Base-by-base conservation (phyloP, 2,329 filamentous ascomycete genomes). In the Teratosphaeria nubilosa region DNA sequence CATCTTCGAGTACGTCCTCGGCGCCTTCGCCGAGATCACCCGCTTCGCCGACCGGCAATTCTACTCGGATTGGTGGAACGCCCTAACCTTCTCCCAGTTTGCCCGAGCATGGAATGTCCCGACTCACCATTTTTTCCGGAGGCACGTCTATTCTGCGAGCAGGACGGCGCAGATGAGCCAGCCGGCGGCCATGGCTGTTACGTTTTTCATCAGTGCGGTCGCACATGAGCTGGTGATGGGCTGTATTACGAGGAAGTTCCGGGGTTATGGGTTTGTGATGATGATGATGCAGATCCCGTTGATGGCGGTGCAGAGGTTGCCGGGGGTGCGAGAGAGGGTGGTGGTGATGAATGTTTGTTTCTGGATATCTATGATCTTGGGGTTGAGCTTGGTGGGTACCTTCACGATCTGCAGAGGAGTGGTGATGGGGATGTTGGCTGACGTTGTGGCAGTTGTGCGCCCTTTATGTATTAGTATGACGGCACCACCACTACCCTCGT, bases 231-330 rank as follows among this genome's bases (percentile, higher is more conserved):
- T 99, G 58, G 89, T 99, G 68, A 95, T 99, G 88, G 91, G 88
- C 7, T 97, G 92, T 73, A 97, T 99, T 71, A 96, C 91, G 27
- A 92, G 96, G 79, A 97, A 99, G 77, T 79, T 97, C 52, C 80
- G 94, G 41, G 94, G 94, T 13, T 99, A 97, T 70, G 94, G 92
- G 10, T 95, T 96, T 70, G 69, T 95, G 22, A 88, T 90, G 62
- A 94, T 96, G 85, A 97, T 99, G 94, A 76, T 95, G 62, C 94
- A 99, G 78, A 81, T 97, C 65, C 94, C 94, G 0, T 94, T 97
- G 64, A 88, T 97, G n/a, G 84, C 91, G 72, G 77, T 97, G 31
- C 94, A 97, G 77, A 82, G 89, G 62, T 91, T 88, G 4, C 82
- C 79, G 60, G 90, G 84, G 77, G 84, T 97, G 41, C 82, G 85